Base-by-base conservation (phyloP, 1,284 basidiomycete genomes). In the Leucoagaricus sp. region DNA sequence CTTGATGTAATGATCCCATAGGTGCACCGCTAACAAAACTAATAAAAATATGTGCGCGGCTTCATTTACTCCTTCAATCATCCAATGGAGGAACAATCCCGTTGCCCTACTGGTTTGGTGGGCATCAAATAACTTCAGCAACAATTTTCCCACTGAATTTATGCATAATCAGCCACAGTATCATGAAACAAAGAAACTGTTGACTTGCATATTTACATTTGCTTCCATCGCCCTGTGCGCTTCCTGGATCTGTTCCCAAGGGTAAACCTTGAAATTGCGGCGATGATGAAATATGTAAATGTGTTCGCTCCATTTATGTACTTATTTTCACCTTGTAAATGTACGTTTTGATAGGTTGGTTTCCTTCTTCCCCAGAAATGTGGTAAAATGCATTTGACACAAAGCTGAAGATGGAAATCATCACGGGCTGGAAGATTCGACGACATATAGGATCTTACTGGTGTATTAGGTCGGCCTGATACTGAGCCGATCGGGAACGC, bases 191-290 rank as follows among this genome's bases (percentile, higher is more conserved):
- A 49, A 26, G 49, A 29, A 33, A 25, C 31, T 49, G 53, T 19
- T 13, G 33, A 67, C 75, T 67, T 59, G 80, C 86, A 76, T 82
- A 64, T 84, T 97, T 68, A 85, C 87, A 69, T 96, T 92, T 42
- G 78, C 86, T 66, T 90, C 87, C 91, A 98, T 96, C 73, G 92
- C 89, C 59, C 83, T 80, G 63, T 96, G 94, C 1, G 94, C 95
- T 47, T 86, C 83, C 63, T 86, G 84, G 57, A 97, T 93, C 58
- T 93, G 79, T 19, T 82, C 82, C 94, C 93, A 96, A 1, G 85
- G 80, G 73, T 89, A 95, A 9, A 93, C 85, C 85, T 91, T 59
- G 31, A 48, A 55, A 53, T 49, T 48, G 29, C n/a, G 53, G 46
- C 42, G 57, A 34, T 60, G 23, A 53, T 49, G 48, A 13, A 21